Conservation (phyloP, 805 yeast species). For the Nakazawaea populi region DNA sequence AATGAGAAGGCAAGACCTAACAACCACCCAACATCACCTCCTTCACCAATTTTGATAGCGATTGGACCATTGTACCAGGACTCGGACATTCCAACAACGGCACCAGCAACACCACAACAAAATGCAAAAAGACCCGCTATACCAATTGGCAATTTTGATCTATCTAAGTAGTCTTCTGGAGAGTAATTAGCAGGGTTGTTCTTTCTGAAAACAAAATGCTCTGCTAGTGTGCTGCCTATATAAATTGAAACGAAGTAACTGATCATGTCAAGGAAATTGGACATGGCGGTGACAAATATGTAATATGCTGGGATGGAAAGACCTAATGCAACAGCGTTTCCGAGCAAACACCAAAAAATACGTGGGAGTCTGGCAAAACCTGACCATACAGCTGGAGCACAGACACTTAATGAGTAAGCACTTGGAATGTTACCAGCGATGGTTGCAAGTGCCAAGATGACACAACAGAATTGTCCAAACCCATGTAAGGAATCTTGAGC, state of each 20-base stretch:
- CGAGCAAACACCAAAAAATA: constrained; percentile 28
- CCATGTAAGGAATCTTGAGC: constrained; percentile 25
- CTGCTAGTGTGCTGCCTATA: constrained; percentile 25
- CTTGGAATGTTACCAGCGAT: constrained; percentile 30
- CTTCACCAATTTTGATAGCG: constrained; percentile 20
- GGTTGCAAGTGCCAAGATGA: constrained; percentile 25
- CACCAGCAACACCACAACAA: constrained; percentile 26
- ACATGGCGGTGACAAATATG: constrained; percentile 25
- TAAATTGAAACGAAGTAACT: constrained; percentile 29
- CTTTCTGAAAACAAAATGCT: constrained; percentile 24
- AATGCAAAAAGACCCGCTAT: constrained; percentile 26
- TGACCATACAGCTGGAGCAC: constrained; percentile 28
- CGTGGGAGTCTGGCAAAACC: constrained; percentile 26
- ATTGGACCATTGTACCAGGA: constrained; percentile 29
- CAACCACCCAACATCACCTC: constrained; percentile 28
- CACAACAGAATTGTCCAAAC: constrained; percentile 27
- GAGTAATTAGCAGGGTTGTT: constrained; percentile 18
- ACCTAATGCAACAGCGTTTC: constrained; percentile 26
- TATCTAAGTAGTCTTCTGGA: constrained; percentile 20
- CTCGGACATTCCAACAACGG: constrained; percentile 28
- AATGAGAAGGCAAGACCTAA: constrained; percentile 25
- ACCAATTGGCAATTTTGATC: constrained; percentile 24
- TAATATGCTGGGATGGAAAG: constrained; percentile 31
- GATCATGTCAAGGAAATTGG: constrained; percentile 27
- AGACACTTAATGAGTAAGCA: constrained; percentile 26